These are phyloP conservation scores for Fusarium sp. DNA, from an alignment of 2,329 filamentous ascomycete genomes.

Conservation along the genomic window DNA sequence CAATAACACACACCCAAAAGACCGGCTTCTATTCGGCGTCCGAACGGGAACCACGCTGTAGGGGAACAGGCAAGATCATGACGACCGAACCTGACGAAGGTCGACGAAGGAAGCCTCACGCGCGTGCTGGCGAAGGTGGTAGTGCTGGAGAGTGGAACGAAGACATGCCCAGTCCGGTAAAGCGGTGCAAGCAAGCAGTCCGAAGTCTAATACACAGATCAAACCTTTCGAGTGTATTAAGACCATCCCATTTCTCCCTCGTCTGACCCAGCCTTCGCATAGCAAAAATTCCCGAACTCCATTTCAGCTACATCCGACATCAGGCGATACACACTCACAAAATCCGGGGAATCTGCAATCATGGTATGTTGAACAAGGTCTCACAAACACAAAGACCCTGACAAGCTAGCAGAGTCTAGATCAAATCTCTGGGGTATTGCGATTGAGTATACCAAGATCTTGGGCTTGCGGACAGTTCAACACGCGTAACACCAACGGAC, in stretches of 20 bases:
- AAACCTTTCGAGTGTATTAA: too few relatives aligned
- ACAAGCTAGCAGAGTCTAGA: background rate
- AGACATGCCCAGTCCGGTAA: too few relatives aligned
- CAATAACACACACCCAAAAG: background rate
- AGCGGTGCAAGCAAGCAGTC: too few relatives aligned
- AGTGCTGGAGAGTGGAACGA: too few relatives aligned
- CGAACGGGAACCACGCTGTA: too few relatives aligned
- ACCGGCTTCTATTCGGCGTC: too few relatives aligned
- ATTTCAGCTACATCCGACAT: conserved; percentile 18
- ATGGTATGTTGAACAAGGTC: conserved; percentile 21
- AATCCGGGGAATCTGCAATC: conserved; percentile 2
- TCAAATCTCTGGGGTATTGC: background rate
- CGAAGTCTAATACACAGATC: background rate
- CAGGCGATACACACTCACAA: conserved; percentile 10
- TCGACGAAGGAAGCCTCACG: too few relatives aligned
- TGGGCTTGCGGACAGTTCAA: background rate
- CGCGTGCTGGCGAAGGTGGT: too few relatives aligned
- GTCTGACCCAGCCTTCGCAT: conserved; percentile 15
- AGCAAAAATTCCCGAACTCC: conserved; percentile 31
- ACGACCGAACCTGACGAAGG: too few relatives aligned
- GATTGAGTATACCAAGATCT: background rate
- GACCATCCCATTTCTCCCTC: background rate
- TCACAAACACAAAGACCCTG: background rate
- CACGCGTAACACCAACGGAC: background rate
- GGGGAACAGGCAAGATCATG: too few relatives aligned